phyloP scores from a whole-genome alignment of 192 early-diverging fungal species.

The Podila verticillata region DNA sequence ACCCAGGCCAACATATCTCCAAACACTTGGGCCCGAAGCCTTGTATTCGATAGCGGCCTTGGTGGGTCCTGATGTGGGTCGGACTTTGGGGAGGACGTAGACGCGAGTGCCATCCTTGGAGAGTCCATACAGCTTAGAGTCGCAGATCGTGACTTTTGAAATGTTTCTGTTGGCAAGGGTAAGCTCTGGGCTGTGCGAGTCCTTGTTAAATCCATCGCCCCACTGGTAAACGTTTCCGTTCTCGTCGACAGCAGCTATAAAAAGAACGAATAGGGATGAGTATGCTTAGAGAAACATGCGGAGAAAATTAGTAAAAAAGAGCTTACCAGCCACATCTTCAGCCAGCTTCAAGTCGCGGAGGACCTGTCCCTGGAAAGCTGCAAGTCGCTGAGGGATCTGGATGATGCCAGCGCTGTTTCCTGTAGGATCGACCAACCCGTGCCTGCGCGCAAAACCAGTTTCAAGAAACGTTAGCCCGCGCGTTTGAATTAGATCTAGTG shows the following conservation, averaged over 20 bases:
- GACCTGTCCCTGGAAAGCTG: slow-evolving; percentile 24
- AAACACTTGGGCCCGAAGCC: slow-evolving; percentile 6
- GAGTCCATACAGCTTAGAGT: slow-evolving; percentile 28
- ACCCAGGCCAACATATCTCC: slow-evolving; percentile 40
- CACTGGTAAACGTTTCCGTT: slow-evolving; percentile 55
- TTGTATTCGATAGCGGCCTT: slow-evolving; percentile 40
- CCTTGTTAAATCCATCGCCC: slow-evolving; percentile 42
- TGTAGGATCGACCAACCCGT: slow-evolving; percentile 31
- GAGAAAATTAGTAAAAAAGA: neutral
- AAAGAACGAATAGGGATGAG: neutral
- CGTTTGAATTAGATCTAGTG: neutral
- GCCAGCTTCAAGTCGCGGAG: slow-evolving; percentile 44
- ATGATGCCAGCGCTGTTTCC: slow-evolving; percentile 45
- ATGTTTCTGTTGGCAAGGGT: slow-evolving; percentile 51
- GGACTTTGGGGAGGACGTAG: slow-evolving; percentile 43
- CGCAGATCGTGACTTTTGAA: slow-evolving; percentile 29
- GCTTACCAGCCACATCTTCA: slow-evolving; percentile 41
- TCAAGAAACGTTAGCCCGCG: neutral
- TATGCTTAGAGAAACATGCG: neutral
- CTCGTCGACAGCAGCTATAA: slow-evolving; percentile 48
- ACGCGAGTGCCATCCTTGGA: slow-evolving; percentile 30
- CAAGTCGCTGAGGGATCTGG: slow-evolving; percentile 35
- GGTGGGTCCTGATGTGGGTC: slow-evolving; percentile 25
- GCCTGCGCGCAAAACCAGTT: neutral
- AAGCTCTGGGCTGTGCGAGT: slow-evolving; percentile 31